These are phyloP conservation scores for Biscogniauxia marginata DNA, from an alignment of 2,329 filamentous ascomycete species.

Conservation along the genomic window DNA sequence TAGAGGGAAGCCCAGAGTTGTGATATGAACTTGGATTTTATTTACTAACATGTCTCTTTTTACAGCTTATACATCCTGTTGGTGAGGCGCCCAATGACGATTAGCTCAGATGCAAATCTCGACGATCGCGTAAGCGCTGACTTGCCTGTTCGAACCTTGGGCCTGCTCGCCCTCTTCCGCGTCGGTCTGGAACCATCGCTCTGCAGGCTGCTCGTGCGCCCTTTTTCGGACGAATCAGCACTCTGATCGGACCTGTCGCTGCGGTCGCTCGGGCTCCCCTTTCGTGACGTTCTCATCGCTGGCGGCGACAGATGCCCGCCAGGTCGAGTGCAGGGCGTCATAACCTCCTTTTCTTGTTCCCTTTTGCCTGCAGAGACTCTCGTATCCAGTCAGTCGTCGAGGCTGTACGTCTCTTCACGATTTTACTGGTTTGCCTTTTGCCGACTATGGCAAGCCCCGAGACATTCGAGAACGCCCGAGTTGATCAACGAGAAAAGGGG, in stretches of 20 bases:
- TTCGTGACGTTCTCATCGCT: slow-evolving; percentile 12
- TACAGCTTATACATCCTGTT: slow-evolving; percentile 25
- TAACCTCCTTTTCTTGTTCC: background rate
- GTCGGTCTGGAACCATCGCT: slow-evolving; percentile 10
- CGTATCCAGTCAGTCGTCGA: background rate
- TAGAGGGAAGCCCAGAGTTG: background rate
- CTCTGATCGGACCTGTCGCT: slow-evolving; percentile 14
- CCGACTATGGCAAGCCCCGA: background rate
- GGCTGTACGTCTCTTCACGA: background rate
- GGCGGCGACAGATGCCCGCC: slow-evolving; percentile 7
- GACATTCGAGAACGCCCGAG: background rate
- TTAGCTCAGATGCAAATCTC: slow-evolving; percentile 9
- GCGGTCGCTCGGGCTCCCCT: slow-evolving; percentile 15
- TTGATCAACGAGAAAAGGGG: background rate
- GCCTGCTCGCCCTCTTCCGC: slow-evolving; percentile 27
- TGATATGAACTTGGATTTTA: background rate
- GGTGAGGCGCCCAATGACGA: background rate
- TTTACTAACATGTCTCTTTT: slow-evolving; percentile 26
- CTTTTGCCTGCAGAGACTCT: background rate
- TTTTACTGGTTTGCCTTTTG: background rate
- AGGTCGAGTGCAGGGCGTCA: slow-evolving; percentile 1
- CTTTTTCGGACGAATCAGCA: slow-evolving; percentile 18
- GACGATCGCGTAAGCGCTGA: background rate
- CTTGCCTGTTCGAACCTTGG: slow-evolving; percentile 28
- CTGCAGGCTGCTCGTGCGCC: slow-evolving; percentile 10